A percentile compares a stretch with the other conserved stretches of the same genome.
phyloP scores from a whole-genome alignment of 164 flowering plant species.

The Liriodendron chinense region DNA sequence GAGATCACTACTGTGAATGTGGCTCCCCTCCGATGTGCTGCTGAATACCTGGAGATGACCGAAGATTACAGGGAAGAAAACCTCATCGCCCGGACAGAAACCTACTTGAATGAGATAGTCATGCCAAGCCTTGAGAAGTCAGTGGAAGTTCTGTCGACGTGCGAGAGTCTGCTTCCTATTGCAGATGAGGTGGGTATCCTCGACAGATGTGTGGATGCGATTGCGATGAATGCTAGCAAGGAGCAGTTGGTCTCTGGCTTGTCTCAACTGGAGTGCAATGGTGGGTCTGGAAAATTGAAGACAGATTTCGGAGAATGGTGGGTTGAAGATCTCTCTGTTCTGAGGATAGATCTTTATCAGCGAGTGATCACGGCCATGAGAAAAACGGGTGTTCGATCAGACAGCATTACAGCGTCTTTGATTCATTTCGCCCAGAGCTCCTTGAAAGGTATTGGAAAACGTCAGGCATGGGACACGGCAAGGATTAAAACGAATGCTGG shows the following conservation, averaged over 20 bases:
- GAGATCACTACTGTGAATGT: slow-evolving; percentile 60
- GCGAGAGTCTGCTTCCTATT: slow-evolving; percentile 38
- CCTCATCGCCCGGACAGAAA: slow-evolving; percentile 51
- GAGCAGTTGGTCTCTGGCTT: slow-evolving; percentile 63
- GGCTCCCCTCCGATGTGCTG: slow-evolving; percentile 57
- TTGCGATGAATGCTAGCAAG: slow-evolving; percentile 56
- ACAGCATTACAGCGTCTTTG: slow-evolving; percentile 47
- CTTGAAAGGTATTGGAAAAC: slow-evolving; percentile 49
- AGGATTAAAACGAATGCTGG: slow-evolving; percentile 30
- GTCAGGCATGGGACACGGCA: slow-evolving; percentile 50
- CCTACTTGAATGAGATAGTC: slow-evolving; percentile 51
- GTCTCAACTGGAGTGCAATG: slow-evolving; percentile 41
- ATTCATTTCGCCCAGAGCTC: slow-evolving; percentile 64
- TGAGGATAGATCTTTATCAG: slow-evolving; percentile 48
- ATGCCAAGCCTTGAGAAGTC: slow-evolving; percentile 49
- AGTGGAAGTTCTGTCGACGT: slow-evolving; percentile 48
- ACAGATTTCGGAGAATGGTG: slow-evolving; percentile 55
- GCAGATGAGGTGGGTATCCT: slow-evolving; percentile 54
- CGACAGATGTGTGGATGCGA: slow-evolving; percentile 52
- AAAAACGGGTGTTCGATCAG: slow-evolving; percentile 39
- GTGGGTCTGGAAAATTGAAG: slow-evolving; percentile 35
- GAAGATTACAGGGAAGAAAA: slow-evolving; percentile 64
- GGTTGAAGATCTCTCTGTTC: slow-evolving; percentile 57
- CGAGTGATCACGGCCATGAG: slow-evolving; percentile 57
- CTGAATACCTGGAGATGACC: slow-evolving; percentile 73